phyloP scores from a whole-genome alignment of 768 basidiomycete genomes.

The Leccinum subgranulosum region DNA sequence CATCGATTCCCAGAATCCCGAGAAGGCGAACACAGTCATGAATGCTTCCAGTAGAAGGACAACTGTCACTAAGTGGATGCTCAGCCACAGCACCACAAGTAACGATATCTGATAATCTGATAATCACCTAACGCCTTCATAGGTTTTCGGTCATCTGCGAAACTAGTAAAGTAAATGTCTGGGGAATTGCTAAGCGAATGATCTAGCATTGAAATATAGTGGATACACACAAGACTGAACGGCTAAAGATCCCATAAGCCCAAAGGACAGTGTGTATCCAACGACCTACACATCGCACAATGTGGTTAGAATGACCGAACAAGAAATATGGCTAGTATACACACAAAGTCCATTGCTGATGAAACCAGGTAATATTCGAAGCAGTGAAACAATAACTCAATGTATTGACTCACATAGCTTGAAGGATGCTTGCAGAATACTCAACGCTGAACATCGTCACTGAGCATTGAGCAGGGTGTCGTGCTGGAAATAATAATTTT shows the following conservation, averaged over 20 bases:
- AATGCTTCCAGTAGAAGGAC: slow-evolving; percentile 16
- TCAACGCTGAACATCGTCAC: no score
- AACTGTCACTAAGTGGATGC: slow-evolving; percentile 2
- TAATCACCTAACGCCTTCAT: slow-evolving; percentile 17
- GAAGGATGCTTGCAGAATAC: no score
- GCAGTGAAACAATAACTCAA: no score
- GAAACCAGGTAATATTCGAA: no score
- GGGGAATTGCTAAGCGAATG: not conserved
- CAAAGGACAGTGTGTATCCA: slow-evolving; percentile 16
- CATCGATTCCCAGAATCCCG: slow-evolving; percentile 6
- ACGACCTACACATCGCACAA: slow-evolving; percentile 2
- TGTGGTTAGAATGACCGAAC: no score
- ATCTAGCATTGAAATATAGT: no score
- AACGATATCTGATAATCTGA: not conserved
- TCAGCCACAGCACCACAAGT: not conserved
- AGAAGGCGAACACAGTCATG: slow-evolving; percentile 10
- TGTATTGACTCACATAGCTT: no score
- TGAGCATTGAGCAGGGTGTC: no score
- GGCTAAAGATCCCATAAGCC: slow-evolving; percentile 6
- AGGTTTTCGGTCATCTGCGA: slow-evolving; percentile 11
- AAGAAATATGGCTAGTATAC: no score
- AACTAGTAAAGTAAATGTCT: slow-evolving; percentile 20
- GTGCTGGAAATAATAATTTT: no score
- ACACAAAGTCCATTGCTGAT: no score
- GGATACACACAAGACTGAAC: slow-evolving; percentile 4